Evolutionary conservation across 768 basidiomycete species (phyloP), one percentile per base, ranked within the genome.

Genomic region (Myochromella boudieri): DNA sequence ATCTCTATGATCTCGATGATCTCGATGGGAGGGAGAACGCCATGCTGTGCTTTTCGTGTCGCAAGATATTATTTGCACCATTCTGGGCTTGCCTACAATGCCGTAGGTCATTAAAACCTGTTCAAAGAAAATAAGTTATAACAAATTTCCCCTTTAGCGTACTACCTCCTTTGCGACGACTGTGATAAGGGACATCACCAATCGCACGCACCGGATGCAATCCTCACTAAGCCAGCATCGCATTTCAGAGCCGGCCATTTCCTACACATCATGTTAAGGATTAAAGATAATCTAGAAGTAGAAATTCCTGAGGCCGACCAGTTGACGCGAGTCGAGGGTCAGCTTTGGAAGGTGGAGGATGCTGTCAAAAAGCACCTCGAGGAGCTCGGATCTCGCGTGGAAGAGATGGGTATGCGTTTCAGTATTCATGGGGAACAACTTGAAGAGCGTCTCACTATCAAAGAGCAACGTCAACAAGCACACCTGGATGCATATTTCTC

Each of bases 81-180:
- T 46, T 34, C 20, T 46, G 44, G 44, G 44, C 31, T 18, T 37
- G 17, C 9, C 37, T 46, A 10, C 17, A 38, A 25, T 31, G 27
- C 22, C 18, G 44, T 46, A 21, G 11, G 44, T 26, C 3, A n/a
- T n/a, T n/a, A n/a, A n/a, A 5, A 15, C 27, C 21, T 7, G 27
- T n/a, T 3, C 25, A 37, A 12, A 4, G 6, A 6, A 1, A 18
- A 21, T 8, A 8, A 29, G 28, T 8, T 14, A 8, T 8, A 8
- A 8, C 18, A 21, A 4, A 25, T 22, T 20, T 29, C 14, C 10
- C 2, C 18, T 17, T 12, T 14, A 14, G 26, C 20, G 3, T 26
- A 46, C 17, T 9, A 15, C 1, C 31, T 46, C 20, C 26, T 46
- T 22, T 46, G 44, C n/a, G 44, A 46, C 18, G 6, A 46, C 2